Evolutionary conservation across 2,329 filamentous ascomycete species (phyloP), one percentile per base, ranked within the genome.

Genomic region (Colletotrichum liriopes): DNA sequence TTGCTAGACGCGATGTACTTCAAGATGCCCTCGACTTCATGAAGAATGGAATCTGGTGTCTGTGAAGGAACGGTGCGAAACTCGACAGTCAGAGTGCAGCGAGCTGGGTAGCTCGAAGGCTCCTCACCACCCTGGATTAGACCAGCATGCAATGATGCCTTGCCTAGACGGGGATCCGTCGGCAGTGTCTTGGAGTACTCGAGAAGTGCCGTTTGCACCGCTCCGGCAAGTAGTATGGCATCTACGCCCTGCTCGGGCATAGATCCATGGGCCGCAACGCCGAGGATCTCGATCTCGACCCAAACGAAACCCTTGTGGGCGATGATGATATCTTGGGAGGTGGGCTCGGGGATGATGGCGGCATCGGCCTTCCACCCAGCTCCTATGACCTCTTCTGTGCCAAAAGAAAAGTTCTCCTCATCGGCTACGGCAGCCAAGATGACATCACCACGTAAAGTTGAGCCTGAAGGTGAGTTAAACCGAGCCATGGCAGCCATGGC

Each of bases 361-460:
- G 79, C 87, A 66, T 89, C 86, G 1, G 88, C 86, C 39, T 80
- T 80, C 87, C 87, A 90, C 1, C 87, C 88, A 2, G 86, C 86
- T 14, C 79, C 79, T 1, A 90, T 76, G 0, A 89, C 73, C 51
- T 89, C 81, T 69, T 85, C 83, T 0, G 87, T 90, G 1, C 88
- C 88, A 14, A 86, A 84, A 37, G 85, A 88, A 5, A 79, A 76
- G 52, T 82, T 82, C 73, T 90, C 88, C 65, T 90, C 87, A 54
- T 90, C 88, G 0, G 87, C 84, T 3, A 90, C 88, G 1, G 84
- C 87, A 0, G 87, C 81, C 7, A 90, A 79, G 11, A 90, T 85
- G 11, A 89, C 82, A 59, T 89, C 85, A 3, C 88, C 88, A 0
- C 79, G 76, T 12, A 86, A 81, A 1, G 75, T 77, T 58, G 84